These are phyloP conservation scores for Rhizomucor pusillus DNA, from an alignment of 371 early-diverging fungal genomes.

Conservation along the genomic window DNA sequence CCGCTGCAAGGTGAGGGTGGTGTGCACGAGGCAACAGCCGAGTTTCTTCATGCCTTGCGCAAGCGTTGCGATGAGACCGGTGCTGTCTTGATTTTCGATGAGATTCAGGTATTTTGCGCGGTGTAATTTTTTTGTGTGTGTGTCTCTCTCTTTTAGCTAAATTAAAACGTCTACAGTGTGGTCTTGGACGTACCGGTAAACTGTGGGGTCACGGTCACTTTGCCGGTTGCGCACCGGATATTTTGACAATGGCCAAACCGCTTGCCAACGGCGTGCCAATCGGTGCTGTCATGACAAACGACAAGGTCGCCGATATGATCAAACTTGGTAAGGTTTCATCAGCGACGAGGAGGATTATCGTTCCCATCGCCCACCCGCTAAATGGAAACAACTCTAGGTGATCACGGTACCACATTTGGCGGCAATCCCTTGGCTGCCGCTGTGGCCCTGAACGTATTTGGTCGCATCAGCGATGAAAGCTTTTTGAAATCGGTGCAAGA, in stretches of 20 bases:
- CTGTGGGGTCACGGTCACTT: conserved; percentile 84
- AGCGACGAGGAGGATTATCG: no score
- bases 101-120: conserved; percentile 88
- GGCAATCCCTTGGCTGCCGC: conserved; percentile 88
- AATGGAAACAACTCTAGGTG: no score
- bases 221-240: conserved; percentile 77
- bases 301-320: conserved; percentile 77
- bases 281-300: conserved; percentile 81
- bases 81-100: conserved; percentile 90
- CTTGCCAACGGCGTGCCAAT: conserved; percentile 96
- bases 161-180: conserved; percentile 58
- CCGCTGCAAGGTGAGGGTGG: conserved; percentile 98
- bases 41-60: conserved; percentile 76
- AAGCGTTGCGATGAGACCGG: conserved; percentile 78
- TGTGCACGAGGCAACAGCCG: conserved; percentile 63
- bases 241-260: conserved; percentile 95
- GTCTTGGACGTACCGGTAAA: conserved; percentile 89
- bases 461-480: conserved; percentile 61
- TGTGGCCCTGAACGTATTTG: conserved; percentile 69
- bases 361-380: no score
- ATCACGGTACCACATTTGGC: conserved; percentile 97
- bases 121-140: neutral
- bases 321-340: conserved; percentile 54
- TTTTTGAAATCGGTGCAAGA: conserved; percentile 68
- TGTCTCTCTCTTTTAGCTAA: neutral